Evolutionary conservation across 441 rosid genomes (phyloP).

Genomic region (Brassica hybrid): DNA sequence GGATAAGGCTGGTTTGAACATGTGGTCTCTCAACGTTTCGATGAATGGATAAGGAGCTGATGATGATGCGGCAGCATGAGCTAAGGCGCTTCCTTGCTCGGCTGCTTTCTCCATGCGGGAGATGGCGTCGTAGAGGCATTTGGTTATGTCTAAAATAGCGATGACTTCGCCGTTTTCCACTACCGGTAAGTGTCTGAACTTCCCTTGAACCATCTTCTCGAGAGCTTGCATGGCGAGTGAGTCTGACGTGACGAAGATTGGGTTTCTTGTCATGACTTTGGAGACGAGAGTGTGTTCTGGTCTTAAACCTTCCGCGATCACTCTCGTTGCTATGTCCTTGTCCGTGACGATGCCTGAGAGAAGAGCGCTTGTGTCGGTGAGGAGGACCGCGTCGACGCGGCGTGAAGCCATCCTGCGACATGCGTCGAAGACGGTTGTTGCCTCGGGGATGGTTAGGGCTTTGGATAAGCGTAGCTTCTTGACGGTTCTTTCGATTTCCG

Average conservation of each 20-base stretch:
- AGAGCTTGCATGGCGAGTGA: constrained; percentile 94
- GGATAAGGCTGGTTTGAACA: constrained; percentile 93
- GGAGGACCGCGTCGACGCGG: constrained; percentile 82
- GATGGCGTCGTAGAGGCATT: constrained; percentile 93
- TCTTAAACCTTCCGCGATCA: constrained; percentile 89
- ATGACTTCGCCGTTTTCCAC: constrained; percentile 98
- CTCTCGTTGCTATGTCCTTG: constrained; percentile 83
- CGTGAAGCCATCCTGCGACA: constrained; percentile 88
- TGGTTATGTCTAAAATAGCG: constrained; percentile 88
- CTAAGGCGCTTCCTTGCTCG: constrained; percentile 93
- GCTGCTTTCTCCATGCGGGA: constrained; percentile 97
- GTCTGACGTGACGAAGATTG: constrained; percentile 81
- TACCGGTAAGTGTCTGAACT: constrained; percentile 46
- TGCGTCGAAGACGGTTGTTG: constrained; percentile 88
- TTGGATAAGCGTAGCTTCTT: constrained; percentile 85
- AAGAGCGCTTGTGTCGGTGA: constrained; percentile 89
- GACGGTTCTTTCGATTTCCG: constrained; percentile 78
- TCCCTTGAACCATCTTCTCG: constrained; percentile 94
- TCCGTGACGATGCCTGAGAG: constrained; percentile 94
- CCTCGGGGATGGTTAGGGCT: constrained; percentile 94
- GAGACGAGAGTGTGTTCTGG: constrained; percentile 91
- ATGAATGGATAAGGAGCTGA: constrained; percentile 75
- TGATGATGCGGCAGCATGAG: constrained; percentile 60
- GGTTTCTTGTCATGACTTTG: constrained; percentile 92
- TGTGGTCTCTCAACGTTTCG: constrained; percentile 85